Evolutionary conservation across 2,329 filamentous ascomycete species (phyloP), one percentile per base, ranked within the genome.

Genomic region (Bipolaris sorokiniana): DNA sequence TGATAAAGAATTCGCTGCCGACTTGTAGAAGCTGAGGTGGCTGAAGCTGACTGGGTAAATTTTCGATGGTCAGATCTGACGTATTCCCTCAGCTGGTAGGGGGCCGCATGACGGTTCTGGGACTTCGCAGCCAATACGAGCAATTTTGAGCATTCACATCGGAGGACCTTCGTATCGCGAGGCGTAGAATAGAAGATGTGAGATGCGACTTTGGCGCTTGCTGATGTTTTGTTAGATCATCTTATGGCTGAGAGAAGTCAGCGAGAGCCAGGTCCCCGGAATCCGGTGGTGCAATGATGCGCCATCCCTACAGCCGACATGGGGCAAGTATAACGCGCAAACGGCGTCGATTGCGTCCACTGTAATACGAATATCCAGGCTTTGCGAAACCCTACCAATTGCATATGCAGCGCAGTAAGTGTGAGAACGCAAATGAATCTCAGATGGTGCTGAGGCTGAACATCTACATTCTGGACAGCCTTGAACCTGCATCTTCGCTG

Each of bases 11-110:
- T 7, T 42, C 18, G 37, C 49, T 53, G 28, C 22, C 31, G 28
- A 46, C 42, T 20, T 15, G 23, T 52, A 15, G 28, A 42, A 16
- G 36, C 36, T 22, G 28, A 26, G 23, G 22, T 20, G 22, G 42
- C 42, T 48, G 54, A 18, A 22, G 18, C 37, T n/a, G 13, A 18
- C 20, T 44, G 31, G 18, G 16, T 11, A 37, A 44, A 22, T 31
- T 7, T 31, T 40, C 11, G 23, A 45, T 48, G 48, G 42, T 48
- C 54, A 53, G 54, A 48, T 53, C 54, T 56, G 42, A 56, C 54
- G 49, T 48, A 56, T 50, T 4, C 33, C 33, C 40, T 56, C 54
- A 56, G 54, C 49, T 53, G 54, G 48, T 37, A 44, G 44, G 37
- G 48, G 34, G 28, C 7, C 36, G 11, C n/a, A 34, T 22, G n/a